Base-by-base conservation (phyloP, 2,329 filamentous ascomycete species). In the Cryphonectria naterciae region DNA sequence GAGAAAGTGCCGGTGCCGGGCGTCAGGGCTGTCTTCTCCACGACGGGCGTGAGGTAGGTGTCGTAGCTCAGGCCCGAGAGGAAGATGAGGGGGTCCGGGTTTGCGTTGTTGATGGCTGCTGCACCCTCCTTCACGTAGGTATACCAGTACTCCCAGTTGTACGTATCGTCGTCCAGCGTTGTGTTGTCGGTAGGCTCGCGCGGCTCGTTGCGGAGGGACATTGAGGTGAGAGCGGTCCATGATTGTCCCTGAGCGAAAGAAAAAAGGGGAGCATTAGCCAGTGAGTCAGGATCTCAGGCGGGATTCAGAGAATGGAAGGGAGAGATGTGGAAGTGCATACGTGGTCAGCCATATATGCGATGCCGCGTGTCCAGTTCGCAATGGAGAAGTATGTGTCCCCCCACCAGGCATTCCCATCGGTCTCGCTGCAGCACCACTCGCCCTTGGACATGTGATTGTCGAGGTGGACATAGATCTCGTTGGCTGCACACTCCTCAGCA, bases 351-450 rank as follows among this genome's bases (percentile, higher is more conserved):
- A 89, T 88, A 73, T 83, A 89, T 0, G 79, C 77, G 15, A 87
- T 78, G 0, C 86, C 87, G 11, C 87, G 80, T 28, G 82, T 81
- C 87, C 87, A 89, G 35, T 87, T 87, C 1, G 79, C 77, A 2
- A 85, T 82, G 70, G 86, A 78, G 72, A 88, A 89, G 74, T 86
- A 83, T 1, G 78, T 82, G 74, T 88, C 86, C 22, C 85, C 84
- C 74, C 85, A 86, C 84, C 85, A 87, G 37, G 81, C 76, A 74
- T 87, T 87, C 10, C 84, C 85, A 67, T 87, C 85, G 0, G 75
- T 77, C 1, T 77, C 78, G 56, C 77, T 80, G 74, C 85, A 86
- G 73, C 85, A 87, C 85, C 85, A 87, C 52, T 77, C 78, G 1
- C 81, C 85, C 63, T 81, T 81, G 6, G 83, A 85, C 70, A 86